Conservation (phyloP, 805 yeast species). For the Teunomyces gatunensis region DNA sequence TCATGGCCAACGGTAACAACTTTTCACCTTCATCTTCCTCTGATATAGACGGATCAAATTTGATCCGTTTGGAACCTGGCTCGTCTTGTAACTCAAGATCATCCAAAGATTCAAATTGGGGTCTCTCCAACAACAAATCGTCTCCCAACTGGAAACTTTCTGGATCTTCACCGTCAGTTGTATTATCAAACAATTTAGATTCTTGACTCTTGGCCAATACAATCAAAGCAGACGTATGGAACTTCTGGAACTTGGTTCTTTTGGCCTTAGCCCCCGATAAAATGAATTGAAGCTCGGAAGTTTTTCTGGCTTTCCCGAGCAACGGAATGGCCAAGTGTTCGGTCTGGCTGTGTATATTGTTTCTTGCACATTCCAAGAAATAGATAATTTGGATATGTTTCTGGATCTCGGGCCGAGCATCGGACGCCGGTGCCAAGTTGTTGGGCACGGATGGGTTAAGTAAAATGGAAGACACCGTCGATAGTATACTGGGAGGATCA, state of each 20-base stretch:
- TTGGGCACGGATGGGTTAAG: constrained; percentile 32
- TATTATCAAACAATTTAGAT: constrained; percentile 20
- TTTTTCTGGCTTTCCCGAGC: constrained; percentile 52
- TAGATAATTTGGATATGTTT: constrained; percentile 45
- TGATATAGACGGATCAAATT: constrained; percentile 33
- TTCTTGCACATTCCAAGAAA: constrained; percentile 67
- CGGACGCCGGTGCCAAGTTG: constrained; percentile 27
- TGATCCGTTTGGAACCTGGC: constrained; percentile 38
- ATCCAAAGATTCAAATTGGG: constrained; percentile 62
- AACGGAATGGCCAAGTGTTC: constrained; percentile 60
- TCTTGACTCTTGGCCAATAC: constrained; percentile 62
- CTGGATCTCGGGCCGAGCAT: constrained; percentile 26
- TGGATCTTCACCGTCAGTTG: constrained; percentile 35
- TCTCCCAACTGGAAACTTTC: constrained; percentile 65
- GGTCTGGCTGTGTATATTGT: constrained; percentile 57
- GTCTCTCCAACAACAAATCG: constrained; percentile 74
- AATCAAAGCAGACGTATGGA: constrained; percentile 69
- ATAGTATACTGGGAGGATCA: constrained; percentile 55
- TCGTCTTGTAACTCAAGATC: constrained; percentile 35
- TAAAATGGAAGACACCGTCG: constrained; percentile 41
- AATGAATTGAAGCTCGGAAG: constrained; percentile 60
- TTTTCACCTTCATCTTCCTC: constrained; percentile 29
- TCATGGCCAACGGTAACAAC: constrained; percentile 61
- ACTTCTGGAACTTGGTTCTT: constrained; percentile 77
- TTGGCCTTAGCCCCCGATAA: constrained; percentile 88